These are phyloP conservation scores for Pichia insulana DNA, from an alignment of 805 yeast genomes.

Conservation along the genomic window DNA sequence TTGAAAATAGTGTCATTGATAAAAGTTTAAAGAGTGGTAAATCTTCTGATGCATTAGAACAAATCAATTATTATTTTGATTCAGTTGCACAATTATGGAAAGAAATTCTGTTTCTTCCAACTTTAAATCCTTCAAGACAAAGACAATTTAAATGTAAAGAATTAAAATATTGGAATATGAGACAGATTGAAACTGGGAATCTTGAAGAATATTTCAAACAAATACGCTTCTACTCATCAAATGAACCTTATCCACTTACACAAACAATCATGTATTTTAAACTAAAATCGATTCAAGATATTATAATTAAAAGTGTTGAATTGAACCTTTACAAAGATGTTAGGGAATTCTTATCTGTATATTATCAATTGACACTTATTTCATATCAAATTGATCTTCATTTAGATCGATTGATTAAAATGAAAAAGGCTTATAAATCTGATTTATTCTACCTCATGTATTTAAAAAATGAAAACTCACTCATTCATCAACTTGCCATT, in stretches of 20 bases:
- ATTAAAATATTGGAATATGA: conserved; percentile 59
- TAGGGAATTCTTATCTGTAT: conserved; percentile 60
- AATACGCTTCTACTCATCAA: conserved; percentile 17
- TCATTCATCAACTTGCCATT: conserved; percentile 20
- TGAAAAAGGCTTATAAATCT: not conserved
- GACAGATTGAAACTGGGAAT: conserved; percentile 67
- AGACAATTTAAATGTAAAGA: conserved; percentile 62
- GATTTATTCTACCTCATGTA: not conserved
- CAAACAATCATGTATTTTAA: conserved; percentile 64
- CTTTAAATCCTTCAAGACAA: conserved; percentile 73
- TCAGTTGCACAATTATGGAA: conserved; percentile 6
- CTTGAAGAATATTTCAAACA: conserved; percentile 36
- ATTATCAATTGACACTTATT: conserved; percentile 44
- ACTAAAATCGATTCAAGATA: conserved; percentile 60
- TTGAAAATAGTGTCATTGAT: conserved; percentile 19
- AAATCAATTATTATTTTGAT: conserved; percentile 21
- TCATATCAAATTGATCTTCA: conserved; percentile 17
- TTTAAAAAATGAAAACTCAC: conserved; percentile 4
- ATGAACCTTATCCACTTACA: conserved; percentile 44
- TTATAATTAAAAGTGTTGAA: conserved; percentile 67
- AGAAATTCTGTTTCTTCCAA: conserved; percentile 5
- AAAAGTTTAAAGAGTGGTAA: conserved; percentile 23
- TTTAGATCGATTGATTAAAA: conserved; percentile 1
- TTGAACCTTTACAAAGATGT: conserved; percentile 55
- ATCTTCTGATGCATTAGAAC: conserved; percentile 38